Conservation (phyloP, 1,284 basidiomycete genomes). For the Puccinia brachypodii region DNA sequence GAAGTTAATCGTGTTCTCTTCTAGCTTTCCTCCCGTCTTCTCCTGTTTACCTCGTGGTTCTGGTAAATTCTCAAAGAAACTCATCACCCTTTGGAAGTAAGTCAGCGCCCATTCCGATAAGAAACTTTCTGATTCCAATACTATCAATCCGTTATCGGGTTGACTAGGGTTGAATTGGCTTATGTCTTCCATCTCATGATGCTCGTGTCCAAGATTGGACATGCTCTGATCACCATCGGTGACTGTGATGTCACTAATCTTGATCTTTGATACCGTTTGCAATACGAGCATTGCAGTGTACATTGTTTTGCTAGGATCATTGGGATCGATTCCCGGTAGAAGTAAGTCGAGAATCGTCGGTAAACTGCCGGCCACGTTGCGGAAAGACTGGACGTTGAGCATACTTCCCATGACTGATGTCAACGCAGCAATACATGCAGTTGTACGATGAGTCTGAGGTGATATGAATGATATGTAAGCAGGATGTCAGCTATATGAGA, state of each 20-base stretch:
- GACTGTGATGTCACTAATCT: conserved; percentile 73
- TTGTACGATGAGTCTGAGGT: conserved; percentile 79
- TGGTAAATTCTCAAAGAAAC: conserved; percentile 86
- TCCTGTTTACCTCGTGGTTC: conserved; percentile 63
- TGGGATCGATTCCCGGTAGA: conserved; percentile 89
- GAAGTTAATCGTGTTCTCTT: conserved; percentile 77
- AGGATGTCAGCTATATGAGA: background rate
- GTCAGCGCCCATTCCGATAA: conserved; percentile 89
- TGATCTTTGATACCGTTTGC: conserved; percentile 63
- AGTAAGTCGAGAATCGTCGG: conserved; percentile 84
- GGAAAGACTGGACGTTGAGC: conserved; percentile 71
- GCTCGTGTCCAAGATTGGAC: conserved; percentile 46
- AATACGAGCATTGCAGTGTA: conserved; percentile 55
- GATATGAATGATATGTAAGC: conserved; percentile 28
- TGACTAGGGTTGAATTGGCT: conserved; percentile 50
- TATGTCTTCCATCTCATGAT: conserved; percentile 48
- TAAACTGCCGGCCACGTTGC: conserved; percentile 83
- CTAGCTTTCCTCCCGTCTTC: conserved; percentile 78
- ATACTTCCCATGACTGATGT: conserved; percentile 76
- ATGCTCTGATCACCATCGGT: conserved; percentile 49
- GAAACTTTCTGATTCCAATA: conserved; percentile 73
- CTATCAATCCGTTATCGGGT: conserved; percentile 59
- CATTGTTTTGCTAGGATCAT: conserved; percentile 88
- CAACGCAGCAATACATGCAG: conserved; percentile 85
- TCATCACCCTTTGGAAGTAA: conserved; percentile 79